Evolutionary conservation across 768 basidiomycete genomes (phyloP).

Genomic region (Termitomyces sp.): DNA sequence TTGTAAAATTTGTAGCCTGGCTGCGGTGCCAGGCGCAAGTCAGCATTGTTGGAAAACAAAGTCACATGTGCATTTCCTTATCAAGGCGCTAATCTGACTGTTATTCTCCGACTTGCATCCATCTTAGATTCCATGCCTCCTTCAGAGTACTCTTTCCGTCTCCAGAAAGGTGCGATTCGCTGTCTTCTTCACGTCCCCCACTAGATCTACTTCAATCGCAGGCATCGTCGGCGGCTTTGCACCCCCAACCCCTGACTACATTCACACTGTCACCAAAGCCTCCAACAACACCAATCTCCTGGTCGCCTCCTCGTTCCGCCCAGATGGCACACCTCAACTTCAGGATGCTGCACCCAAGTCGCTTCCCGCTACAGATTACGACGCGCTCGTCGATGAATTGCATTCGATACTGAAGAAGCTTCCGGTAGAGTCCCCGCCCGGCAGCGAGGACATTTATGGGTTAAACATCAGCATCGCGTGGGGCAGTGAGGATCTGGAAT

Average conservation of each 20-base stretch:
- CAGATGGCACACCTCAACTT: slow-evolving; percentile 39
- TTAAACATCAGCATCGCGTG: slow-evolving; percentile 61
- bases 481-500: slow-evolving; percentile 50
- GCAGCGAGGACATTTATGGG: slow-evolving; percentile 71
- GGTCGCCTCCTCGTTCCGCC: slow-evolving; percentile 44
- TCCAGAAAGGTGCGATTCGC: slow-evolving; percentile 50
- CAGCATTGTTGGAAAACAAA: background rate
- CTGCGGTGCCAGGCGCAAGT: no score
- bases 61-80: background rate
- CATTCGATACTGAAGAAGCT: slow-evolving; percentile 52
- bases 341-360: slow-evolving; percentile 37
- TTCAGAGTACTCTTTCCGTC: slow-evolving; percentile 48
- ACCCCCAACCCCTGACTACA: slow-evolving; percentile 55
- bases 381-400: slow-evolving; percentile 50
- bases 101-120: background rate
- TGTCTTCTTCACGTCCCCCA: background rate
- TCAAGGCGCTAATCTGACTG: background rate
- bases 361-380: slow-evolving; percentile 26
- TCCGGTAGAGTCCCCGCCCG: slow-evolving; percentile 51
- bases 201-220: slow-evolving; percentile 19
- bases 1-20: no score
- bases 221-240: slow-evolving; percentile 77
- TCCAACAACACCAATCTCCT: slow-evolving; percentile 28
- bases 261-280: slow-evolving; percentile 46
- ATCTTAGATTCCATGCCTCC: slow-evolving; percentile 24